Evolutionary conservation across 192 early-diverging fungal species (phyloP).

Genomic region (Rhizoclosmatium globosum): DNA sequence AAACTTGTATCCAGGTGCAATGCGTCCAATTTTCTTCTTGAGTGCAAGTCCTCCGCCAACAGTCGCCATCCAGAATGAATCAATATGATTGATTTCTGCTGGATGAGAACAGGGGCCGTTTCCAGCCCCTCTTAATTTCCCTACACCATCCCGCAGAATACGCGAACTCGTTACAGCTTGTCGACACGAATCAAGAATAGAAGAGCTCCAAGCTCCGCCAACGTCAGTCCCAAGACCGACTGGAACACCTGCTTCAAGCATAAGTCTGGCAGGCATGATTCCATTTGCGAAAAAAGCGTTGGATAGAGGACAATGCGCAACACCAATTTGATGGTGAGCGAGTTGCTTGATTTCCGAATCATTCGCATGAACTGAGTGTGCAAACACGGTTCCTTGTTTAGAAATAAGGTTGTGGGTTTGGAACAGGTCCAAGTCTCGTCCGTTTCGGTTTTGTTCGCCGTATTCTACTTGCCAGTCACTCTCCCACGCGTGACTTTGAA

Average conservation of each 20-base stretch:
- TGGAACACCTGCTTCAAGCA: conserved; percentile 75
- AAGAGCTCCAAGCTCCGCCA: conserved; percentile 85
- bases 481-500: conserved; percentile 92
- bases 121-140: conserved; percentile 28
- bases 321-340: conserved; percentile 69
- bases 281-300: conserved; percentile 89
- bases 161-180: conserved; percentile 14
- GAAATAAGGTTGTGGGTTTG: conserved; percentile 80
- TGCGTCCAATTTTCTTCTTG: conserved; percentile 77
- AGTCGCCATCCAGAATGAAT: conserved; percentile 89
- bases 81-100: conserved; percentile 53
- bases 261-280: conserved; percentile 76
- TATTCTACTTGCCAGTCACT: conserved; percentile 39
- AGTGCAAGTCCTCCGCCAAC: conserved; percentile 89
- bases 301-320: conserved; percentile 92
- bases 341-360: conserved; percentile 71
- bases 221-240: conserved; percentile 95
- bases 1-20: conserved; percentile 84
- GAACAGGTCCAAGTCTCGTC: conserved; percentile 25
- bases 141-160: conserved; percentile 19
- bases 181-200: conserved; percentile 70
- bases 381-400: conserved; percentile 75
- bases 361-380: conserved; percentile 91
- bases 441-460: not conserved
- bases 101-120: conserved; percentile 48